Conservation (phyloP, 352 stramenopile genomes). For the Phytopythium ostracodes region DNA sequence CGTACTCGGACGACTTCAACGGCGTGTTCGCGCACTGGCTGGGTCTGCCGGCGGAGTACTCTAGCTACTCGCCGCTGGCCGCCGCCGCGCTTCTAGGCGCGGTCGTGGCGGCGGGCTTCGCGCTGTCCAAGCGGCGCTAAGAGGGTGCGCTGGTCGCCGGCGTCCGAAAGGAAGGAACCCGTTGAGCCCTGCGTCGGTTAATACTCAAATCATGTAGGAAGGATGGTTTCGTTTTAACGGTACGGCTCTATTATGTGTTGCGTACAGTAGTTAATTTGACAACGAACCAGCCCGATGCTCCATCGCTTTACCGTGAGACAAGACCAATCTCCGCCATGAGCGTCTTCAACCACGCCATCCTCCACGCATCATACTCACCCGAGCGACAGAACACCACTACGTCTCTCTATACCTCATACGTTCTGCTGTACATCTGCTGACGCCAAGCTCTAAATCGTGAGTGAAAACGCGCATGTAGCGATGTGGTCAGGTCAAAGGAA, state of each 20-base stretch:
- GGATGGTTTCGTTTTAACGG: neutral
- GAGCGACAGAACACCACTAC: no score
- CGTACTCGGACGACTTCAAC: constrained; percentile 12
- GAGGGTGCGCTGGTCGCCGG: neutral
- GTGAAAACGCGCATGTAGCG: neutral
- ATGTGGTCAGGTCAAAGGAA: neutral
- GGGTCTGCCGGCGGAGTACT: constrained; percentile 23
- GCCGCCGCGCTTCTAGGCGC: constrained; percentile 16
- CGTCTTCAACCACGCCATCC: neutral
- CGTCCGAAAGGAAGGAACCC: neutral
- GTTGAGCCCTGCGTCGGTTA: neutral
- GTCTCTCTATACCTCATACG: no score
- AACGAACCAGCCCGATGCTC: no score
- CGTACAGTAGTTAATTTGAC: no score
- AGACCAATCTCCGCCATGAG: neutral
- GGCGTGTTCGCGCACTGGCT: constrained; percentile 23
- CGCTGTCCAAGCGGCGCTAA: constrained; percentile 22
- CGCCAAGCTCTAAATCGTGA: neutral
- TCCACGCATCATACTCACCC: neutral
- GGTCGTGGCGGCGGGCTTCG: constrained; percentile 14
- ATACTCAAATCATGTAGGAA: no score
- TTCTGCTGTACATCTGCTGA: no score
- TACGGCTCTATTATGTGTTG: no score
- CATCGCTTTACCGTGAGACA: no score
- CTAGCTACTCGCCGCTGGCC: constrained; percentile 22